Percentiles rank a stretch among this genome's conserved stretches.
These are phyloP conservation scores for Phlyctochytrium planicorne DNA, from an alignment of 192 early-diverging fungal genomes.

Conservation along the genomic window DNA sequence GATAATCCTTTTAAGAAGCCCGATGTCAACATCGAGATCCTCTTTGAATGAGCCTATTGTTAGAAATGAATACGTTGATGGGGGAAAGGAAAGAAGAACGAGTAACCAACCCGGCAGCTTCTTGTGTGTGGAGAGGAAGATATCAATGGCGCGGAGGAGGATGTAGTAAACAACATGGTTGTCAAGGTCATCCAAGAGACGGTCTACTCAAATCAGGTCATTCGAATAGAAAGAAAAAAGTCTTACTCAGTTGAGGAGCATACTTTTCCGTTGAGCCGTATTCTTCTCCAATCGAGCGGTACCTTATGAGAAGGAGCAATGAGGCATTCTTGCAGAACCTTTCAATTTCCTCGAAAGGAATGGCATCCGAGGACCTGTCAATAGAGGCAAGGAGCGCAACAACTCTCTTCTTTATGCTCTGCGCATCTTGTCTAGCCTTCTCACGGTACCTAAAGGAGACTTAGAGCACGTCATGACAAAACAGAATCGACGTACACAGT, in stretches of 20 bases:
- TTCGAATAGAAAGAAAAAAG: not conserved
- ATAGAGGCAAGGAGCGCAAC: slow-evolving; percentile 45
- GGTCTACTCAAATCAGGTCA: slow-evolving; percentile 20
- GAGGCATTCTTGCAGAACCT: slow-evolving; percentile 82
- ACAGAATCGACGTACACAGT: slow-evolving; percentile 57
- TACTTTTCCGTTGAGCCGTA: no score
- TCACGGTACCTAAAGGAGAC: slow-evolving; percentile 62
- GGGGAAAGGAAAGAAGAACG: slow-evolving; percentile 1
- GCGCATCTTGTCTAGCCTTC: slow-evolving; percentile 69
- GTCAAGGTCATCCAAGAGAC: slow-evolving; percentile 52
- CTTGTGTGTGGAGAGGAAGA: slow-evolving; percentile 54
- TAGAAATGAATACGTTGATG: no score
- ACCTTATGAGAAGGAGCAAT: slow-evolving; percentile 25
- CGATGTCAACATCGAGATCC: slow-evolving; percentile 53
- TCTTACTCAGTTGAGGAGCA: no score
- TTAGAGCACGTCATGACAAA: not conserved
- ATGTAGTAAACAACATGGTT: slow-evolving; percentile 65
- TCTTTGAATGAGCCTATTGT: slow-evolving; percentile 33
- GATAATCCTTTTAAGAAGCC: slow-evolving; percentile 50
- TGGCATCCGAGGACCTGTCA: slow-evolving; percentile 48
- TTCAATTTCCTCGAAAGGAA: slow-evolving; percentile 63
- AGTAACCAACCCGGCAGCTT: slow-evolving; percentile 61
- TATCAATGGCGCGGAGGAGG: slow-evolving; percentile 63
- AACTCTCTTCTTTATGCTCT: slow-evolving; percentile 34
- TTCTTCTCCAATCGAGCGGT: slow-evolving; percentile 45